phyloP scores from a whole-genome alignment of 257 asterid genomes.

The Osmanthus fragrans region DNA sequence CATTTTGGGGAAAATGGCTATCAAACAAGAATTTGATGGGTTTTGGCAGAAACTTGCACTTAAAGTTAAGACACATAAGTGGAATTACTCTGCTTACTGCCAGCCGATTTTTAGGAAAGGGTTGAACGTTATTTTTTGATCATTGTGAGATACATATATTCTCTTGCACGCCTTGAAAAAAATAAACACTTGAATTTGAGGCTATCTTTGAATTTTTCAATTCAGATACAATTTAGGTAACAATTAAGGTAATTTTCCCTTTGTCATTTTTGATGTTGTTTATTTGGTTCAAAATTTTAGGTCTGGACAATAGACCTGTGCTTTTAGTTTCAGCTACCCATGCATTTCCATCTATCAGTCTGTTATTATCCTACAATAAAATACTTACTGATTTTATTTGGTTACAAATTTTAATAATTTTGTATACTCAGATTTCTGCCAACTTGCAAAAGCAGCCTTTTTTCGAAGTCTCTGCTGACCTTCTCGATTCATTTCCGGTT shows the following conservation, averaged over 20 bases:
- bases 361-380: neutral
- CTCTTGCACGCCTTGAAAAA: neutral
- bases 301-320: neutral
- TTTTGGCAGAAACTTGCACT: neutral
- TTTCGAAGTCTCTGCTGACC: neutral
- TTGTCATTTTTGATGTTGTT: neutral
- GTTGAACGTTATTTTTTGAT: neutral
- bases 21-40: too few species aligned
- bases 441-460: constrained; percentile 27
- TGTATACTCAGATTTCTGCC: constrained; percentile 23
- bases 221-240: neutral
- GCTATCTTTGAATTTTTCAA: neutral
- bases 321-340: neutral
- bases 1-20: too few species aligned
- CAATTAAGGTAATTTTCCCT: neutral
- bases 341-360: neutral
- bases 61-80: neutral
- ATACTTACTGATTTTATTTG: neutral
- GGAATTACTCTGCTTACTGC: neutral
- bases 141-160: neutral
- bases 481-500: constrained; percentile 3
- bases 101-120: neutral
- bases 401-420: neutral
- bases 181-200: neutral
- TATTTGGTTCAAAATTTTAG: neutral